Percentiles rank a stretch among this genome's conserved stretches.
These are phyloP conservation scores for Mayamaea pseudoterrestris DNA, from an alignment of 108 stramenopile genomes.

Conservation along the genomic window DNA sequence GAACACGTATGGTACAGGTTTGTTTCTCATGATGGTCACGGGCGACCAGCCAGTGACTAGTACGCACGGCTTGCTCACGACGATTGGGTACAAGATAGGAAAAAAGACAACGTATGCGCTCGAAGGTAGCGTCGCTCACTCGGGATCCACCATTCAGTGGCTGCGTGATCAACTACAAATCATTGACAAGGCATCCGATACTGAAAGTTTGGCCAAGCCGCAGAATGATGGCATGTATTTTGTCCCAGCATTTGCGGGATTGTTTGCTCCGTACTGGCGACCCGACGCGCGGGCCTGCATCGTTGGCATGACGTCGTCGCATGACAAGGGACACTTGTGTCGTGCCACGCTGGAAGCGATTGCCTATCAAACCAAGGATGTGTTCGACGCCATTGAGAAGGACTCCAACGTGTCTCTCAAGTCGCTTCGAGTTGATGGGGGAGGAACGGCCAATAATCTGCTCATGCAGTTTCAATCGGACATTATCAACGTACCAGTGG, in stretches of 20 bases:
- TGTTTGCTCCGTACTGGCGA: slow-evolving; percentile 96
- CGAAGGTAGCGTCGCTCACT: slow-evolving; percentile 90
- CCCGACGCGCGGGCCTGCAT: slow-evolving; percentile 89
- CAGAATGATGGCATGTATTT: slow-evolving; percentile 91
- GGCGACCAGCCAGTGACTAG: slow-evolving; percentile 46
- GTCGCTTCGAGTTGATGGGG: slow-evolving; percentile 87
- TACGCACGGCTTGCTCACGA: slow-evolving; percentile 90
- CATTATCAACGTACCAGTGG: slow-evolving; percentile 75
- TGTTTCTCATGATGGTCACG: slow-evolving; percentile 98
- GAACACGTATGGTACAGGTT: slow-evolving; percentile 96
- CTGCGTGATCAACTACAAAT: slow-evolving; percentile 88
- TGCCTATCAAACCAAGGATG: slow-evolving; percentile 84
- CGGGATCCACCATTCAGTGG: slow-evolving; percentile 95
- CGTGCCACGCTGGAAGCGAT: slow-evolving; percentile 93
- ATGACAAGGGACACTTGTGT: slow-evolving; percentile 80
- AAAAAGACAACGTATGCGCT: slow-evolving; percentile 69
- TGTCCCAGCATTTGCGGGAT: slow-evolving; percentile 93
- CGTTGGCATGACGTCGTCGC: slow-evolving; percentile 86
- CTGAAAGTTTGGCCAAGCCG: slow-evolving; percentile 63
- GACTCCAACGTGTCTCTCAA: slow-evolving; percentile 63
- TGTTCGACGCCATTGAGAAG: slow-evolving; percentile 82
- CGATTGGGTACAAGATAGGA: slow-evolving; percentile 87
- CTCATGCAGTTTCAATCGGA: slow-evolving; percentile 98
- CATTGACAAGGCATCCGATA: slow-evolving; percentile 69
- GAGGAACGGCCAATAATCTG: slow-evolving; percentile 79